Conservation (phyloP, 352 stramenopile genomes). For the Phytophthora meadii region DNA sequence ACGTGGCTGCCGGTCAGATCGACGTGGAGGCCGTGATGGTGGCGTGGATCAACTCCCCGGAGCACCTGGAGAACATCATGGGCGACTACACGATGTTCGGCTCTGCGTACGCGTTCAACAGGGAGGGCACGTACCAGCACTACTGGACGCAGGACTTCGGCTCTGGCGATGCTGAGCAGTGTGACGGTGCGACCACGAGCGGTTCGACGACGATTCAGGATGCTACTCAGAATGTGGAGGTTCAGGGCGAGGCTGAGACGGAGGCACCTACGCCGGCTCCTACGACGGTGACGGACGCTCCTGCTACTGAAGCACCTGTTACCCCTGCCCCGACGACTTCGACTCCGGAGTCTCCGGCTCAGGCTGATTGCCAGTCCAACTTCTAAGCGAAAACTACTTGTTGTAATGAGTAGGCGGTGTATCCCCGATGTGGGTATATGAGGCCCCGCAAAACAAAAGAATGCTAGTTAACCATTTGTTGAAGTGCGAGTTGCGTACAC, state of each 20-base stretch:
- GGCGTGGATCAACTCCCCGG: conserved; percentile 46
- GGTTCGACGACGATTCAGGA: conserved; percentile 20
- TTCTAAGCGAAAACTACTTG: conserved; percentile 24
- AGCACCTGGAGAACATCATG: conserved; percentile 47
- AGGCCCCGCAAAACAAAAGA: too few relatives aligned
- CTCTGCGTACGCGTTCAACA: conserved; percentile 41
- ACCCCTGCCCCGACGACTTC: conserved; percentile 9
- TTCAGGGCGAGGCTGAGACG: conserved; percentile 22
- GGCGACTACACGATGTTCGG: conserved; percentile 51
- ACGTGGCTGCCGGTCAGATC: conserved; percentile 42
- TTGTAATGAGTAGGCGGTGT: conserved; percentile 22
- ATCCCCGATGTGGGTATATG: conserved; percentile 24
- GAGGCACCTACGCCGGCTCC: not conserved
- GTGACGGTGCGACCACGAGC: conserved; percentile 17
- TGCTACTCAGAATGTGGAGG: conserved; percentile 23
- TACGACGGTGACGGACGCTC: not conserved
- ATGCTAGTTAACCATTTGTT: too few relatives aligned
- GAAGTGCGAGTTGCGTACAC: too few relatives aligned
- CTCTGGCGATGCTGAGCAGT: conserved; percentile 37
- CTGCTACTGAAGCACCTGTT: conserved; percentile 10
- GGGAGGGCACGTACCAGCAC: conserved; percentile 38
- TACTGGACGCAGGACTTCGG: conserved; percentile 78
- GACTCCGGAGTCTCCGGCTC: not conserved
- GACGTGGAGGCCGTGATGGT: conserved; percentile 47
- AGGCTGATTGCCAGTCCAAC: conserved; percentile 28